A percentile compares a stretch with the other conserved stretches of the same genome.
phyloP scores from a whole-genome alignment of 2,329 filamentous ascomycete species.

The Trichoderma koningii region DNA sequence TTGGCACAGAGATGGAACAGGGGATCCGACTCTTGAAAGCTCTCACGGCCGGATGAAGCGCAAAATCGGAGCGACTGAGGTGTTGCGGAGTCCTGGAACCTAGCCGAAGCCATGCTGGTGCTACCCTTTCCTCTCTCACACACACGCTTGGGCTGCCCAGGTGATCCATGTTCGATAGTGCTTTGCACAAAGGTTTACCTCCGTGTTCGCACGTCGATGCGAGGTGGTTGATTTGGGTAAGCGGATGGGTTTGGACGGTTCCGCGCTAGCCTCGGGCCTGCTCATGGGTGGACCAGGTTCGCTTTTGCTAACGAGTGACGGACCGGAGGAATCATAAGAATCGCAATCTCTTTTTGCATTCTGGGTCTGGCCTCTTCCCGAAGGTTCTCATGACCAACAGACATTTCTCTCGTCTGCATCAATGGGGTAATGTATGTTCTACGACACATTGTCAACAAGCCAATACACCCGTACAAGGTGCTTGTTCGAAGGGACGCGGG shows the following conservation, averaged over 20 bases:
- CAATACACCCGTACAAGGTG: not conserved
- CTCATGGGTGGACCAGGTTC: not conserved
- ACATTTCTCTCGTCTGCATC: not conserved
- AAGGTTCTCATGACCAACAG: not conserved
- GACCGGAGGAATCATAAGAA: not conserved
- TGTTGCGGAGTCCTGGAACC: slow-evolving; percentile 20
- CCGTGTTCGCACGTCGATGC: not conserved
- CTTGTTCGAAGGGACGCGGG: not conserved
- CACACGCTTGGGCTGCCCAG: not conserved
- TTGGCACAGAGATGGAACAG: slow-evolving; percentile 15
- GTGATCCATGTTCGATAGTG: not conserved
- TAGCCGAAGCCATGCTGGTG: slow-evolving; percentile 10
- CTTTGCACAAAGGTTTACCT: not conserved
- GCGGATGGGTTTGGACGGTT: slow-evolving; percentile 8
- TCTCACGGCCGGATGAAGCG: not conserved
- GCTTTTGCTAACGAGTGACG: slow-evolving; percentile 8
- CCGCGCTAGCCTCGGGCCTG: not conserved
- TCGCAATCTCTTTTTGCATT: slow-evolving; percentile 2
- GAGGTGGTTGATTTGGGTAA: slow-evolving; percentile 10
- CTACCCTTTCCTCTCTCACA: not conserved
- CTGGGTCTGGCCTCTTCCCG: not conserved
- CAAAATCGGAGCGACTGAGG: slow-evolving; percentile 2
- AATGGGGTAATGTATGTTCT: no score
- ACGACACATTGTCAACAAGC: not conserved
- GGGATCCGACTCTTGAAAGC: not conserved